Percentiles rank a stretch among this genome's conserved stretches.
These are phyloP conservation scores for Stephania yunnanensis DNA, from an alignment of 164 flowering plant genomes.

Conservation along the genomic window DNA sequence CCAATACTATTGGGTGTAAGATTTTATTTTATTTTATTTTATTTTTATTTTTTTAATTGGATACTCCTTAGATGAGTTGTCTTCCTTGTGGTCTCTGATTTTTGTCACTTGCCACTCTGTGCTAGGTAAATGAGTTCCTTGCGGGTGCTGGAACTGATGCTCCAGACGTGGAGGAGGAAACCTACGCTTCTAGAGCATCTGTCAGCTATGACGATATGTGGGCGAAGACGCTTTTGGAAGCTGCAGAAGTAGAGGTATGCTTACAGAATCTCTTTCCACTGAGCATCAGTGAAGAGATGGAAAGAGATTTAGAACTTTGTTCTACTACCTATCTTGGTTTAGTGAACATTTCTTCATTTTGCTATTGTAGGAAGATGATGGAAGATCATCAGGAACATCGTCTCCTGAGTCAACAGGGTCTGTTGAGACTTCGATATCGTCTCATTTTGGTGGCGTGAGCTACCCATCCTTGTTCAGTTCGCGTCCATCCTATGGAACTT, in stretches of 20 bases:
- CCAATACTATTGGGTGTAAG: background rate
- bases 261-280: constrained; percentile 7
- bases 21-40: too few species aligned
- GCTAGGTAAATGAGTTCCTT: constrained; percentile 90
- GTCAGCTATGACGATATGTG: constrained; percentile 98
- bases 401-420: constrained; percentile 95
- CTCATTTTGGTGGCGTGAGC: constrained; percentile 97
- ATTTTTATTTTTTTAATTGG: background rate
- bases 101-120: constrained; percentile 1
- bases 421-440: constrained; percentile 95
- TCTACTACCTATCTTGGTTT: background rate
- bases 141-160: constrained; percentile 99
- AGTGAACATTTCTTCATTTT: background rate
- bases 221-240: constrained; percentile 94
- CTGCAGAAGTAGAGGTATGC: constrained; percentile 73
- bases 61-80: background rate
- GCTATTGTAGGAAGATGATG: constrained; percentile 77
- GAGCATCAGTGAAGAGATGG: background rate
- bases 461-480: constrained; percentile 97
- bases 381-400: constrained; percentile 85
- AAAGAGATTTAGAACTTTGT: background rate
- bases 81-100: background rate
- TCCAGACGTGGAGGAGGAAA: constrained; percentile 97
- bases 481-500: constrained; percentile 52
- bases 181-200: constrained; percentile 68